Conservation (phyloP, 768 basidiomycete species). For the Rhodocollybia butyracea region DNA sequence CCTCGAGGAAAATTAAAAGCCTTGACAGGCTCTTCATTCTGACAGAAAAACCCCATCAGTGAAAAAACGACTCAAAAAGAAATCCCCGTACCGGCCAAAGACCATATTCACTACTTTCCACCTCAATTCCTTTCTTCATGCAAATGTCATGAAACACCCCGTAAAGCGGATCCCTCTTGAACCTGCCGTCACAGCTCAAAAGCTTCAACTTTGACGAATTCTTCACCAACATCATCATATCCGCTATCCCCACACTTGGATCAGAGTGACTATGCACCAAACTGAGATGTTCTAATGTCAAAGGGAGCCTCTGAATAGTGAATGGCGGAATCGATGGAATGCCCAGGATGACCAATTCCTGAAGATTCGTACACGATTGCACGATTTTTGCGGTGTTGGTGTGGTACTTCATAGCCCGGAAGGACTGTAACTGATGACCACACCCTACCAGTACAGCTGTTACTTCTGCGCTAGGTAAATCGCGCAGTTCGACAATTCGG, state of each 20-base stretch:
- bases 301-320: constrained; percentile 25
- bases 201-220: constrained; percentile 30
- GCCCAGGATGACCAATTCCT: constrained; percentile 37
- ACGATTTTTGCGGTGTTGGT: constrained; percentile 28
- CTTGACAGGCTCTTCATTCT: constrained; percentile 36
- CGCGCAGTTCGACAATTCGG: constrained; percentile 38
- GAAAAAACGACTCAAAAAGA: neutral
- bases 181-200: constrained; percentile 31
- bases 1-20: constrained; percentile 31
- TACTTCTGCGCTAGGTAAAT: constrained; percentile 24
- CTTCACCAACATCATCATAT: constrained; percentile 25
- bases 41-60: neutral
- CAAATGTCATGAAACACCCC: constrained; percentile 24
- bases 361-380: constrained; percentile 30
- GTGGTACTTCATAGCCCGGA: constrained; percentile 37
- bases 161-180: constrained; percentile 18
- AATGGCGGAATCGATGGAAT: constrained; percentile 32
- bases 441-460: constrained; percentile 23
- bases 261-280: constrained; percentile 28
- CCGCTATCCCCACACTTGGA: constrained; percentile 18
- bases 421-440: constrained; percentile 35
- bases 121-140: constrained; percentile 21
- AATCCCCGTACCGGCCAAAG: constrained; percentile 32
- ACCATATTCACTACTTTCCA: constrained; percentile 25
- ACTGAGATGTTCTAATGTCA: constrained; percentile 36